Base-by-base conservation (phyloP, 2,329 filamentous ascomycete genomes). In the Fusarium caatingaense region DNA sequence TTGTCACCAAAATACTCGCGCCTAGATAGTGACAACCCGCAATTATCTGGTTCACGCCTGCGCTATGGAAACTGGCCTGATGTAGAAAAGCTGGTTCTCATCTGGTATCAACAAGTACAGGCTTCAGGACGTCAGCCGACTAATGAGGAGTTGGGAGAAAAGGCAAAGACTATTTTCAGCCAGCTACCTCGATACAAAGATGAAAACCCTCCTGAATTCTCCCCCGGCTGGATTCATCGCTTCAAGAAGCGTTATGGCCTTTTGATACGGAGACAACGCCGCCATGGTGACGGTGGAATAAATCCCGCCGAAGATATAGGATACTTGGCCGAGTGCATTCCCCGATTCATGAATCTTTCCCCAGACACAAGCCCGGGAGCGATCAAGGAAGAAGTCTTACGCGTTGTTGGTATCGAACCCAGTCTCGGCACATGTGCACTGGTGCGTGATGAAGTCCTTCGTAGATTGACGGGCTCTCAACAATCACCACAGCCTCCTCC, bases 31-130 rank as follows among this genome's bases (percentile, higher is more conserved):
- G 87, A 89, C 57, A 81, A 83, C 70, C 86, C 86, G 18, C 87
- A 89, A 76, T 83, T 89, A 64, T 88, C 86, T n/a, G 87, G 87
- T 45, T 89, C 87, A 60, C 86, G 87, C 45, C 81, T 89, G 66
- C 86, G 87, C 68, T 89, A 89, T 62, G 87, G 87, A 68, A 89
- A 89, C 75, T 89, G 87, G 87, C 87, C 87, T 64, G 87, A 89
- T 68, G 87, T 89, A 57, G 85, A 87, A 79, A 87, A 86, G 79
- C 82, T 87, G 11, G 85, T 87, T 21, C 78, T 87, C 63, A 79
- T 85, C 9, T 87, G 85, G 85, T 86, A 87, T 74, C 83, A 86
- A 72, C 82, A 85, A 68, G 82, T 84, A 56, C 81, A 84, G 49
- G 80, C 81, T 28, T 82, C 81, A 5, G 87, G 87, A 56, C 86